These are phyloP conservation scores for Aureobasidium sp. DNA, from an alignment of 2,329 filamentous ascomycete species.

Conservation along the genomic window DNA sequence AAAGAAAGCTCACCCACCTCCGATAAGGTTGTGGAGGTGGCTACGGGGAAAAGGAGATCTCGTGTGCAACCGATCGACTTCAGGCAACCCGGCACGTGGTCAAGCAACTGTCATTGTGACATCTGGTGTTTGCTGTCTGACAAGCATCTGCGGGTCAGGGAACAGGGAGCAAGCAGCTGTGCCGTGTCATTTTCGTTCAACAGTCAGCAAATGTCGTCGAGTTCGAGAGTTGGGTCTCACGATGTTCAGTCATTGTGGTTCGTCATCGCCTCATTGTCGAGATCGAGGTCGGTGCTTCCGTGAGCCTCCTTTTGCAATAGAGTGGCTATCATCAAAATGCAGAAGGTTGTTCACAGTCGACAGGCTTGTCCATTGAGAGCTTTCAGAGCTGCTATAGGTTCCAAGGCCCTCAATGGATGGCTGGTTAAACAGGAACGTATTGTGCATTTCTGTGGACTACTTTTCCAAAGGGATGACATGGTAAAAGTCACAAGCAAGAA, in stretches of 20 bases:
- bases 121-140: not conserved
- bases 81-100: slow-evolving; percentile 3
- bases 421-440: not conserved
- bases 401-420: not conserved
- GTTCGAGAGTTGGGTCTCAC: not conserved
- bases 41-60: not conserved
- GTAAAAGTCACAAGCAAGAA: not conserved
- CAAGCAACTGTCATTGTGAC: not conserved
- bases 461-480: too few species aligned
- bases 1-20: not conserved
- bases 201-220: not conserved
- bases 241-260: not conserved
- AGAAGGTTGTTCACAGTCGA: not conserved
- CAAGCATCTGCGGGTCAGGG: not conserved
- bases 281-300: not conserved
- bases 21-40: slow-evolving; percentile 6
- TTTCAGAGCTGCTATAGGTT: not conserved
- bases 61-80: not conserved
- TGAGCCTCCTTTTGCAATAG: not conserved
- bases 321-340: not conserved
- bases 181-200: too few species aligned
- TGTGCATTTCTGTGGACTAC: too few species aligned
- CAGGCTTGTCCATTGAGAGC: not conserved
- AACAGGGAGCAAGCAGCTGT: not conserved
- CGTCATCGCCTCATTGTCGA: not conserved